Evolutionary conservation across 2,329 filamentous ascomycete species (phyloP), one percentile per base, ranked within the genome.

Genomic region (Huntiella bhutanensis): DNA sequence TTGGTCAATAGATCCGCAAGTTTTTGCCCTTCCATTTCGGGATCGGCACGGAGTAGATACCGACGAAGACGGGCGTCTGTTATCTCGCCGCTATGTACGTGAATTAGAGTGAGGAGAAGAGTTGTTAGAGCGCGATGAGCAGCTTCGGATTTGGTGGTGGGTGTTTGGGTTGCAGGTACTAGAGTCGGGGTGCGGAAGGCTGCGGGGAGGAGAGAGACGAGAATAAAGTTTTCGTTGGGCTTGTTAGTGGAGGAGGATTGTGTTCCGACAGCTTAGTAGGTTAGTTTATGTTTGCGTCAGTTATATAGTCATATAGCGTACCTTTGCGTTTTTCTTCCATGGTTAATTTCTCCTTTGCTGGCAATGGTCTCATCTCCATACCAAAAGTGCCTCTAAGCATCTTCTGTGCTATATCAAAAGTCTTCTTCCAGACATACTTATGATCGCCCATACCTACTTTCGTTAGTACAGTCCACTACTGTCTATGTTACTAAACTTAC

Each of bases 341-440:
- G 0, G 85, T 85, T 42, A 82, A 71, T 60, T 86, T 92, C 56
- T 95, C 88, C 55, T 73, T 74, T 1, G 72, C 67, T 0, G 91
- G 86, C 43, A 96, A 67, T 62, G 95, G 87, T 3, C 75, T 69
- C 69, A 98, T 73, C 59, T 87, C 73, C 86, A 96, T 94, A n/a
- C 91, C 91, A 62, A 94, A 96, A 1, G 78, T 70, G 2, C 64
- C 64, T 41, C 70, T 67, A 34, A 98, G 65, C 53, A 82, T 73
- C 33, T 66, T 62, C 59, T 98, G 88, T 37, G 88, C 84, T 36
- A 72, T 66, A 0, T 73, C 72, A 56, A 94, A 95, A 3, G 95
- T 75, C 10, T 64, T 60, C 57, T 77, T 86, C 59, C 95, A 96
- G 33, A 76, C 66, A 32, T 80, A 69, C 5, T 75, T 65, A 6